Evolutionary conservation across 1,284 basidiomycete species (phyloP), one percentile per base, ranked within the genome.

Genomic region (Cutaneotrichosporon sp.): DNA sequence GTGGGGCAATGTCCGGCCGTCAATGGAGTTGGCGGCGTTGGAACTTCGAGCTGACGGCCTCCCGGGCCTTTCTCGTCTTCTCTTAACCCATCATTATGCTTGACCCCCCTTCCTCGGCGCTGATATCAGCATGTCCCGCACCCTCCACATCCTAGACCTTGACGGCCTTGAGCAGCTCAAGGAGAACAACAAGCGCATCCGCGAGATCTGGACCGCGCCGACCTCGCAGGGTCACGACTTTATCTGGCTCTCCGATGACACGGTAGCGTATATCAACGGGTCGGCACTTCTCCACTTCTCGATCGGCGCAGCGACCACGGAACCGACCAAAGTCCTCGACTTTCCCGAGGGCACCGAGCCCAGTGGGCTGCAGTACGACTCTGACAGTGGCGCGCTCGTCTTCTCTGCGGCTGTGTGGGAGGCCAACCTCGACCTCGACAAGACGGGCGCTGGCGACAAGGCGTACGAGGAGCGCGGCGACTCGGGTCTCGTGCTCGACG

Each of bases 401-500:
- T 93, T 93, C 81, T 89, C 89, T 0, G 90, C 89, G 30, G 85
- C 86, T 62, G 90, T 93, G 2, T 88, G 90, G 75, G 46, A 46
- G 26, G 76, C 84, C 0, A 89, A 93, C 68, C 88, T 87, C 2
- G 85, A 89, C 64, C 81, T 94, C 52, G 85, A 83, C 40, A 83
- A 85, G 7, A 87, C 88, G 14, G 85, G 83, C 65, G 83, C 86
- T 66, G 84, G 88, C 67, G 90, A 94, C 73, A 82, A 88, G 69
- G 83, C 81, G 56, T 91, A 87, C 82, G 87, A 88, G 64, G 84
- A 86, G 63, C 84, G 90, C 11, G 91, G 90, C 4, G 86, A 87
- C 67, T 84, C 85, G 1, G 92, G 90, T 1, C 82, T 85, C 69
- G 90, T 95, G 0, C 96, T 89, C 75, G 91, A 96, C 69, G 81